These are phyloP conservation scores for Penicillium janthinellum DNA, from an alignment of 2,329 filamentous ascomycete species.

Conservation along the genomic window DNA sequence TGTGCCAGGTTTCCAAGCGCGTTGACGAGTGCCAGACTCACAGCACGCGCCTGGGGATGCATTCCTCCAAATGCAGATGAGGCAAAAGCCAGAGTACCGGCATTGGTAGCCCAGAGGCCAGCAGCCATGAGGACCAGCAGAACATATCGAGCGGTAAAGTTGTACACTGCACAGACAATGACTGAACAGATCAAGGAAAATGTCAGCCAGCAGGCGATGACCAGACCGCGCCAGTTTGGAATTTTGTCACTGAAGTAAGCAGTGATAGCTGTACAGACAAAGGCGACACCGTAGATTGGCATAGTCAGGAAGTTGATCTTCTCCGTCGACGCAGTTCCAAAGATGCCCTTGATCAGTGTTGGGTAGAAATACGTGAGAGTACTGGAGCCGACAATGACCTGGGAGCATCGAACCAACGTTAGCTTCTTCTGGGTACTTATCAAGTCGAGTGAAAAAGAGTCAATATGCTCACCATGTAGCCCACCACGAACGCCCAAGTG, in stretches of 20 bases:
- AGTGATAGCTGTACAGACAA: constrained; percentile 52
- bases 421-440: neutral
- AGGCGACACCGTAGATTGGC: constrained; percentile 57
- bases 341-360: constrained; percentile 30
- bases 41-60: constrained; percentile 53
- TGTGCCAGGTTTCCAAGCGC: constrained; percentile 58
- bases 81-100: constrained; percentile 54
- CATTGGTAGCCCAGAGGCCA: constrained; percentile 58
- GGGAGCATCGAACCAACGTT: neutral
- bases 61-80: constrained; percentile 55
- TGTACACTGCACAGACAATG: constrained; percentile 50
- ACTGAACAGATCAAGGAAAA: constrained; percentile 44
- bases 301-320: constrained; percentile 36
- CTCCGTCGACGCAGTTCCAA: constrained; percentile 31
- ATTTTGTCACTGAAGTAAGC: constrained; percentile 53
- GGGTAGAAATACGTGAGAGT: constrained; percentile 37
- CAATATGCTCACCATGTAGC: constrained; percentile 41
- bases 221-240: constrained; percentile 50
- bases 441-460: neutral
- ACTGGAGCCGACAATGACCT: constrained; percentile 42
- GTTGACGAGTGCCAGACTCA: constrained; percentile 57
- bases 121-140: constrained; percentile 59
- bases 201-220: constrained; percentile 54
- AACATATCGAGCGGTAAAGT: constrained; percentile 56
- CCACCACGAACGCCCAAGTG: constrained; percentile 45